These are phyloP conservation scores for Tolypocladium capitatum DNA, from an alignment of 2,329 filamentous ascomycete genomes.

Conservation along the genomic window DNA sequence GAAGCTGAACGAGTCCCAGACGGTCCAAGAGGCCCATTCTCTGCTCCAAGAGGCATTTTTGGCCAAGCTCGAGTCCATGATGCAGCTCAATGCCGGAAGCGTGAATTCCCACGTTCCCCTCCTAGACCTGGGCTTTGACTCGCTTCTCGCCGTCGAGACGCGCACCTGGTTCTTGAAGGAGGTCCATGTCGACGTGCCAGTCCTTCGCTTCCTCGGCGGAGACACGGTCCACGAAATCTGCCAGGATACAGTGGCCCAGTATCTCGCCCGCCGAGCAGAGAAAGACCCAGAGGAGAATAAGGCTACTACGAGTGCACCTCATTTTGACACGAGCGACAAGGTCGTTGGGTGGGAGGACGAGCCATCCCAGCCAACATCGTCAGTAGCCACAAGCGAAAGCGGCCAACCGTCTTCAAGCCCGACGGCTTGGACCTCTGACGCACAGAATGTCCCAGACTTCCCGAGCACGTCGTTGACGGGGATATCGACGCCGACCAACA, in stretches of 20 bases:
- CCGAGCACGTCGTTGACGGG: neutral
- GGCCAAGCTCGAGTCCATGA: conserved; percentile 1
- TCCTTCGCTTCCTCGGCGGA: conserved; percentile 22
- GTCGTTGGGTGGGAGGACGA: neutral
- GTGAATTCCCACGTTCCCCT: conserved; percentile 1
- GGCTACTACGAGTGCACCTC: neutral
- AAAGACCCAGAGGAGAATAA: neutral
- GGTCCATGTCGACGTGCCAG: conserved; percentile 28
- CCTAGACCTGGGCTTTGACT: conserved; percentile 14
- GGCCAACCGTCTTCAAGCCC: neutral
- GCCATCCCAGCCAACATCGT: neutral
- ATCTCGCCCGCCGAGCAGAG: neutral
- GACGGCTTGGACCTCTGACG: neutral
- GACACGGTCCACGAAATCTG: neutral
- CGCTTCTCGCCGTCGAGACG: conserved; percentile 18
- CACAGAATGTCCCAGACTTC: neutral
- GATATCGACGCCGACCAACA: neutral
- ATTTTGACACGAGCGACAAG: neutral
- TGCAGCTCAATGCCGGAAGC: neutral
- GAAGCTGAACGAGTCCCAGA: neutral
- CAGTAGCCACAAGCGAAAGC: neutral
- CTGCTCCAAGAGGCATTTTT: neutral
- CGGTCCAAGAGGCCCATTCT: neutral
- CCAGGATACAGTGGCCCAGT: neutral
- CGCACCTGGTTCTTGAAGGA: conserved; percentile 36